phyloP scores from a whole-genome alignment of 140 eudicot genomes.

The Erigeron philadelphicus region DNA sequence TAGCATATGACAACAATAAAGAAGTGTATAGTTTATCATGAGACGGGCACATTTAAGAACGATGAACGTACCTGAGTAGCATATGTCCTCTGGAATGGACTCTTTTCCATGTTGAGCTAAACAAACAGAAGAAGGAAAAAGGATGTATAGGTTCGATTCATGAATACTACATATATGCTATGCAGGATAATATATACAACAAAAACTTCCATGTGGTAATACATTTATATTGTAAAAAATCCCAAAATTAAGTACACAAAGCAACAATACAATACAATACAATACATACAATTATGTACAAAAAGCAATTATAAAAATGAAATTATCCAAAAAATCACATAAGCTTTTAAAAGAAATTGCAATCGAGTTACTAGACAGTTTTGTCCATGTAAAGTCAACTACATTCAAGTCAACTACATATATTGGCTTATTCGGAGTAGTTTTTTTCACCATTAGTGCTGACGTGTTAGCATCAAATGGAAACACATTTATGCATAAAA shows the following conservation, averaged over 20 bases:
- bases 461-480: no score
- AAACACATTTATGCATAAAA: no score
- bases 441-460: no score
- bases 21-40: neutral
- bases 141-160: neutral
- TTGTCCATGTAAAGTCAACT: no score
- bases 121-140: conserved; percentile 16
- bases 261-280: neutral
- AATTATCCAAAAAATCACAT: no score
- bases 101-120: conserved; percentile 70
- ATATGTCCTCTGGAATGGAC: conserved; percentile 92
- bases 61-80: conserved; percentile 63
- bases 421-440: no score
- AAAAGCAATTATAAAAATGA: neutral
- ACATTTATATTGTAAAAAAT: neutral
- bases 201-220: no score
- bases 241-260: neutral
- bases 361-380: no score
- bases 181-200: neutral
- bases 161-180: neutral
- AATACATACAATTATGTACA: neutral
- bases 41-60: neutral
- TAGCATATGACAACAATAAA: no score
- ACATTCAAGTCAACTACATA: no score
- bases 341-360: no score